Conservation (phyloP, 2,329 filamentous ascomycete genomes). For the Alternaria triticina region DNA sequence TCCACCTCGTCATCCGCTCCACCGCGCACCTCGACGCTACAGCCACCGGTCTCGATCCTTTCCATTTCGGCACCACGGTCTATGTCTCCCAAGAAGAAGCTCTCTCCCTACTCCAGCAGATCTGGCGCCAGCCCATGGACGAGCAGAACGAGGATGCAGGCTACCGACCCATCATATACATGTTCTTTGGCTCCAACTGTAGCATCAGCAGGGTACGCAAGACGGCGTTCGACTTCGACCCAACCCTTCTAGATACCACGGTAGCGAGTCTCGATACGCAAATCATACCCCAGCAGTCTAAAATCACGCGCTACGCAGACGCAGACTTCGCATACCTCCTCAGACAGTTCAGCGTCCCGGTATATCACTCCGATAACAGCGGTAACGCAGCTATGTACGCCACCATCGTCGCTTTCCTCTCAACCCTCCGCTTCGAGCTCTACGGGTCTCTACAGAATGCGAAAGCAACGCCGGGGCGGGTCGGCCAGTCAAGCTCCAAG, state of each 20-base stretch:
- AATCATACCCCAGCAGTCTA: slow-evolving; percentile 14
- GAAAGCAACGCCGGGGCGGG: slow-evolving; percentile 13
- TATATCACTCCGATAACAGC: slow-evolving; percentile 4
- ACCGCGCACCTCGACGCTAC: slow-evolving; percentile 14
- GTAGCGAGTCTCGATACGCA: slow-evolving; percentile 23
- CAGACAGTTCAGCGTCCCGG: slow-evolving; percentile 1
- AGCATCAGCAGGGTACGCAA: slow-evolving; percentile 1
- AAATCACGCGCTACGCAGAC: slow-evolving; percentile 4
- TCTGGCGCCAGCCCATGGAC: slow-evolving; percentile 23
- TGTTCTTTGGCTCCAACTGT: slow-evolving; percentile 15
- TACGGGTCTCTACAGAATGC: slow-evolving; percentile 8
- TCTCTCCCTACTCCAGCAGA: slow-evolving; percentile 6
- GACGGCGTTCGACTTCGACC: slow-evolving; percentile 17
- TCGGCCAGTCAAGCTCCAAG: slow-evolving; percentile 14
- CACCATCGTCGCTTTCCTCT: slow-evolving; percentile 19
- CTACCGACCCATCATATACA: slow-evolving; percentile 21
- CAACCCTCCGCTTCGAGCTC: slow-evolving; percentile 9
- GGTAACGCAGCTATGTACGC: slow-evolving; percentile 23
- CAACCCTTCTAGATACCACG: slow-evolving; percentile 9
- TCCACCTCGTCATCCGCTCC: slow-evolving; percentile 18
- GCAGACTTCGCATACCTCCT: slow-evolving; percentile 13
- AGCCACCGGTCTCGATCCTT: slow-evolving; percentile 4
- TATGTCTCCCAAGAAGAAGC: slow-evolving; percentile 14
- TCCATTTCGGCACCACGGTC: slow-evolving; percentile 23
- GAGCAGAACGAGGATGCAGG: slow-evolving; percentile 1